Evolutionary conservation across 768 basidiomycete genomes (phyloP), one percentile per base, ranked within the genome.

Genomic region (Leccinum truebloodii): DNA sequence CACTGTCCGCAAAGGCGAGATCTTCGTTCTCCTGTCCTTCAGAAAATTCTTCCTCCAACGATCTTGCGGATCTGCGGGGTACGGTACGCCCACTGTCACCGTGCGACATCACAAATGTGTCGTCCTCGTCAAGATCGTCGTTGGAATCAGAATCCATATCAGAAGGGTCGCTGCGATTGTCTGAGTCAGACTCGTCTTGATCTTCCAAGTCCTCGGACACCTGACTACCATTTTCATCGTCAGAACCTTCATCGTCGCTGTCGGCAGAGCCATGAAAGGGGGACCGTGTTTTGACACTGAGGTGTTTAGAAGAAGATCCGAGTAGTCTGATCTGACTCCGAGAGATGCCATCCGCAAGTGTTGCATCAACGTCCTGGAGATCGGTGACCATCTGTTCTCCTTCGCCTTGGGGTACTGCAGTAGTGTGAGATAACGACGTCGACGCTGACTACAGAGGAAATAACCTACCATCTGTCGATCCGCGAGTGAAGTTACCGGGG

Each of bases 351-450:
- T 95, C 94, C 61, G 88, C 95, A 30, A 99, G 86, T 0, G 95
- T 98, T 2, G 79, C 75, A 30, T 78, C 77, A 20, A 88, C 91
- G 63, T 95, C 97, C 73, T 99, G 97, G 14, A 99, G 80, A 71
- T 93, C 91, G 82, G 98, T 91, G 13, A 99, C 94, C 97, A 99
- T 98, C 71, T 88, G 84, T 71, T 98, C 96, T 16, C 97, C 97
- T 74, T 97, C 96, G 9, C 95, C 96, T 69, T 90, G 90, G 4
- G 81, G 81, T 52, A 83, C 88, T 88, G 66, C 44, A 6, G 20
- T 2, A 46, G 20, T 6, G 5, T 46, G 20, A 20, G 44, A 46
- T 12, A 20, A 46, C 20, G 10, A 46, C 20, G 20, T 20, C n/a
- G 44, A 46, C 44, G 44, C 6, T 20, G 44, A 46, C 44, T 20